Evolutionary conservation across 1,284 basidiomycete genomes (phyloP), one percentile per base, ranked within the genome.

Genomic region (Apiotrichum veenhuisii): DNA sequence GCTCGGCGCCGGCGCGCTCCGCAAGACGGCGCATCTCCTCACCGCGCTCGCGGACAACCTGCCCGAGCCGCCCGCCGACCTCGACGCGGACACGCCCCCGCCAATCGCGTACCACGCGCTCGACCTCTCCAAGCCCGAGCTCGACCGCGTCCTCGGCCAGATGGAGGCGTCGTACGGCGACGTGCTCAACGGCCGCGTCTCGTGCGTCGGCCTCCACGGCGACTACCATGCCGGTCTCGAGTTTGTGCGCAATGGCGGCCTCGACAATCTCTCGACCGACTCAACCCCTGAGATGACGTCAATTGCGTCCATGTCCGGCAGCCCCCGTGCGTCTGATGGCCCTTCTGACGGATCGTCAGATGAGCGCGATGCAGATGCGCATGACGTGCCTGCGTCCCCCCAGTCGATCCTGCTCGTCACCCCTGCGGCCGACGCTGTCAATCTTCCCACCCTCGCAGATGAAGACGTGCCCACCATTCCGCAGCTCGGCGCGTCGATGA

Each of bases 11-110:
- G 94, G 91, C 27, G 84, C 91, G 15, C 79, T 96, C 40, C 84
- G 89, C 70, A 95, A 97, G 81, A 97, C 94, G 1, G 91, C 89
- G 5, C 86, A 89, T 72, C 82, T 98, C 53, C 81, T 98, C 33
- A 81, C 80, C 20, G 88, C 89, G 1, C 81, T 97, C 38, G 83
- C 89, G 11, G 65, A 43, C 76, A 78, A 65, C 52, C 63, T 67
- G 59, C 54, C 62, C 71, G 81, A 18, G 15, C 59, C 59, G 54
- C 60, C 57, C 54, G 7, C n/a, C 18, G 38, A 42, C 11, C 18
- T 26, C 12, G 49, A 61, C 36, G 45, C 55, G 27, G 69, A 68
- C 9, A 51, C 72, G 59, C 73, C 18, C 4, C 78, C 84, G 1
- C 83, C 84, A 12, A 84, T 89, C 68, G 88, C 86, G 1, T 98